These are phyloP conservation scores for Cercospora nicotianae DNA, from an alignment of 2,329 filamentous ascomycete species.

Conservation along the genomic window DNA sequence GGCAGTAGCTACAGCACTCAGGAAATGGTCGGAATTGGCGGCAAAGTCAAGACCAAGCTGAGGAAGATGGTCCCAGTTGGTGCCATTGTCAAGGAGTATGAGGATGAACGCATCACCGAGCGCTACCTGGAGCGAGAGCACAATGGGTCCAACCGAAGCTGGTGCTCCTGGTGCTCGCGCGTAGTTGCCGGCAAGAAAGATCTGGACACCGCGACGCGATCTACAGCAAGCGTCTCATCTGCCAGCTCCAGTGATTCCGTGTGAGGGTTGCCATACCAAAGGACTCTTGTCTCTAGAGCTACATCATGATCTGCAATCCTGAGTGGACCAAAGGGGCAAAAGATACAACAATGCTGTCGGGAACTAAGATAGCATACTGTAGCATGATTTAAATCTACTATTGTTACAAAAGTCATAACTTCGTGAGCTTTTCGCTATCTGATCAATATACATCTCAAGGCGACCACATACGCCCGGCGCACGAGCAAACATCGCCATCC, in stretches of 20 bases:
- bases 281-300: background rate
- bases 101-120: slow-evolving; percentile 69
- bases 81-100: slow-evolving; percentile 80
- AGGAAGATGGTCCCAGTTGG: slow-evolving; percentile 80
- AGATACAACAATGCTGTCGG: background rate
- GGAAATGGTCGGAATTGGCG: slow-evolving; percentile 89
- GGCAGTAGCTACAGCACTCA: slow-evolving; percentile 77
- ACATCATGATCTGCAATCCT: background rate
- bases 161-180: slow-evolving; percentile 89
- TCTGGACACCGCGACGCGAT: slow-evolving; percentile 23
- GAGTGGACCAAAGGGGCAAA: background rate
- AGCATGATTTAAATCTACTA: background rate
- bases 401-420: background rate
- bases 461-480: background rate
- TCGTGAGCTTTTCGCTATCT: background rate
- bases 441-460: background rate
- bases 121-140: slow-evolving; percentile 70
- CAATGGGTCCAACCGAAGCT: slow-evolving; percentile 68
- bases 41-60: slow-evolving; percentile 82
- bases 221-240: slow-evolving; percentile 34
- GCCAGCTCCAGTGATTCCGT: slow-evolving; percentile 20
- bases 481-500: slow-evolving; percentile 8
- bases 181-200: slow-evolving; percentile 36
- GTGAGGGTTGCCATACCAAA: background rate
- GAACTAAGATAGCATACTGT: background rate